A percentile compares a stretch with the other conserved stretches of the same genome.
These are phyloP conservation scores for Arachnopeziza araneosa DNA, from an alignment of 2,329 filamentous ascomycete genomes.

Conservation along the genomic window DNA sequence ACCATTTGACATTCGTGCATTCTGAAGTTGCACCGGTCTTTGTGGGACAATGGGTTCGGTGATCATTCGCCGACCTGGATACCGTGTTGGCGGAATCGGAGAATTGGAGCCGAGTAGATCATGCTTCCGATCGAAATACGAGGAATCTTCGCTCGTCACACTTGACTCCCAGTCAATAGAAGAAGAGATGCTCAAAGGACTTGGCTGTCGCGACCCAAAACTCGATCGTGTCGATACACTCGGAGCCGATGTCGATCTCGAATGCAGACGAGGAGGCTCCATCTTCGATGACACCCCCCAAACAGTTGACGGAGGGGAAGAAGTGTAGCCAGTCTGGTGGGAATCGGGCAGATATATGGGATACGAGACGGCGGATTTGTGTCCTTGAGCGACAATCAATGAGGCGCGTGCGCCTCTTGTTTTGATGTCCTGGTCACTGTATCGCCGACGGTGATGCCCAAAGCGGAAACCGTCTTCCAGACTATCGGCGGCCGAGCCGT, in stretches of 20 bases:
- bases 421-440: conserved; percentile 20
- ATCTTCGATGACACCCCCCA: conserved; percentile 13
- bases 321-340: conserved; percentile 2
- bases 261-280: conserved; percentile 14
- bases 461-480: not conserved
- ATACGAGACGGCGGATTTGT: conserved; percentile 17
- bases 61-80: conserved; percentile 5
- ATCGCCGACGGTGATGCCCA: conserved; percentile 5
- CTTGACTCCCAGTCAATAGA: conserved; percentile 21
- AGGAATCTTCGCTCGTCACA: conserved; percentile 19
- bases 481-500: not conserved
- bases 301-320: conserved; percentile 8
- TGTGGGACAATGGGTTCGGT: conserved; percentile 15
- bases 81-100: conserved; percentile 3
- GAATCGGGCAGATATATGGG: conserved; percentile 17
- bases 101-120: conserved; percentile 4
- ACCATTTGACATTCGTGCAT: not conserved
- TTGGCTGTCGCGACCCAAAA: conserved; percentile 24
- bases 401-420: conserved; percentile 17
- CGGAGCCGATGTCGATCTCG: conserved; percentile 14
- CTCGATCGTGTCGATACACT: conserved; percentile 17
- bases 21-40: not conserved
- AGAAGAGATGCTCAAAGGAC: conserved; percentile 25
- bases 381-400: conserved; percentile 10
- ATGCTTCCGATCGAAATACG: conserved; percentile 10